These are phyloP conservation scores for Tulasnella sp. DNA, from an alignment of 768 basidiomycete genomes.

Conservation along the genomic window DNA sequence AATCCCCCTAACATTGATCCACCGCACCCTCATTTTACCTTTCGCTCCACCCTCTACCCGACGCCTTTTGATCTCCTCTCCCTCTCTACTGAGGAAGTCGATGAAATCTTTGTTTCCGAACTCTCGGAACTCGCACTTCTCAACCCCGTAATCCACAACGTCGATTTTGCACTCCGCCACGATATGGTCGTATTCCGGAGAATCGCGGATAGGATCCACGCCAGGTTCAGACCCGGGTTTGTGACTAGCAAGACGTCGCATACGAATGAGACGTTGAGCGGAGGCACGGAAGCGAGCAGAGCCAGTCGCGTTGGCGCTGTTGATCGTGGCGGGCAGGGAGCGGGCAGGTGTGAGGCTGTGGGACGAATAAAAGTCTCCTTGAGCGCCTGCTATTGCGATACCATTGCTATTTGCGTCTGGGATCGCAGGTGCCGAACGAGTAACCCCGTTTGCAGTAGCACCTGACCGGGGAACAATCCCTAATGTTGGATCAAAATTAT, in stretches of 20 bases:
- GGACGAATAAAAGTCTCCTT: no score
- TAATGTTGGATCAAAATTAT: no score
- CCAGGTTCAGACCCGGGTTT: slow-evolving; percentile 8
- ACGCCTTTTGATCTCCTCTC: no score
- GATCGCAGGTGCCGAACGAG: no score
- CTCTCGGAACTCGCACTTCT: background rate
- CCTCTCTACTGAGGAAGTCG: background rate
- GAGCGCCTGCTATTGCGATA: no score
- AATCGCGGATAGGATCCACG: background rate
- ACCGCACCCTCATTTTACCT: slow-evolving; percentile 9
- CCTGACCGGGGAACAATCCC: no score
- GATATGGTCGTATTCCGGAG: slow-evolving; percentile 10
- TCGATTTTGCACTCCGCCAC: slow-evolving; percentile 6
- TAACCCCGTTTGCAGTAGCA: no score
- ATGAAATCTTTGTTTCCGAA: slow-evolving; percentile 12
- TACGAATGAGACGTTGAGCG: slow-evolving; percentile 3
- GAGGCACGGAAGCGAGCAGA: slow-evolving; percentile 8
- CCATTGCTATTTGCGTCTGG: no score
- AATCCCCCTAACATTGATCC: slow-evolving; percentile 12
- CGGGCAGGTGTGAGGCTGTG: no score
- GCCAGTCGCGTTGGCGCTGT: no score
- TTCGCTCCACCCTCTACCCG: no score
- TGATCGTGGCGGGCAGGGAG: no score
- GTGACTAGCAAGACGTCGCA: background rate
- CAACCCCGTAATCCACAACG: slow-evolving; percentile 6